Base-by-base conservation (phyloP, 331 rosid genomes). In the Arachis monticola region DNA sequence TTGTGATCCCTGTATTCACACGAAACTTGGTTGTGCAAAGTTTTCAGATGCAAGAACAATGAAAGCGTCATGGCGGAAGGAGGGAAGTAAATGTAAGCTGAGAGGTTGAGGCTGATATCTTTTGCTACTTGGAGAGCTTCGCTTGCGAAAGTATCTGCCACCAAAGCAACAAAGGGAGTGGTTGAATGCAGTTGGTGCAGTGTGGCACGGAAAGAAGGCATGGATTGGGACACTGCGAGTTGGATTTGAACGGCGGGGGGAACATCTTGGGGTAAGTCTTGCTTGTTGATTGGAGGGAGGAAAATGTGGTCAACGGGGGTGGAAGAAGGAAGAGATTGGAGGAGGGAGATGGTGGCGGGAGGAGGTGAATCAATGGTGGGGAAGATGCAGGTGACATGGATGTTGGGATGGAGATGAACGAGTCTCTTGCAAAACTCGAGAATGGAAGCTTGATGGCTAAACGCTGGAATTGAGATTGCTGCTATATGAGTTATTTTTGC, bases 391-490 rank as follows among this genome's bases (percentile, higher is more conserved):
- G 73, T 78, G 30, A 78, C 14, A 3, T 78, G 77, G 56, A 71
- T 64, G 45, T 78, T 60, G 1, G 17, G 58, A 7, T 71, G 62
- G 22, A 55, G 73, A 5, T 35, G 38, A 27, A 78, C 44, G 35
- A 78, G 62, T 57, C 75, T 71, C 14, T 71, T 78, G 40, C 46
- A 56, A 32, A 78, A 72, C 12, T 46, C 78, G 0, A 64, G 8
- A 5, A 78, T 78, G 10, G 82, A 72, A 5, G 73, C 77, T 46
- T 71, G 82, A 48, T 78, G 82, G 73, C 73, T 78, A 1, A 78
- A 71, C 1, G 63, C 73, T 4, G 77, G 82, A 48, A 64, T 62
- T 71, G 82, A 71, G 66, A 78, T 6, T 56, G 7, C 77, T 8
- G 72, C 72, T 53, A 78, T 63, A 8, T 70, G 77, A 4, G 38